Percentiles rank a stretch among this genome's conserved stretches.
Evolutionary conservation across 495 filamentous ascomycete genomes (phyloP).

Genomic region (Penicillium antarcticum): DNA sequence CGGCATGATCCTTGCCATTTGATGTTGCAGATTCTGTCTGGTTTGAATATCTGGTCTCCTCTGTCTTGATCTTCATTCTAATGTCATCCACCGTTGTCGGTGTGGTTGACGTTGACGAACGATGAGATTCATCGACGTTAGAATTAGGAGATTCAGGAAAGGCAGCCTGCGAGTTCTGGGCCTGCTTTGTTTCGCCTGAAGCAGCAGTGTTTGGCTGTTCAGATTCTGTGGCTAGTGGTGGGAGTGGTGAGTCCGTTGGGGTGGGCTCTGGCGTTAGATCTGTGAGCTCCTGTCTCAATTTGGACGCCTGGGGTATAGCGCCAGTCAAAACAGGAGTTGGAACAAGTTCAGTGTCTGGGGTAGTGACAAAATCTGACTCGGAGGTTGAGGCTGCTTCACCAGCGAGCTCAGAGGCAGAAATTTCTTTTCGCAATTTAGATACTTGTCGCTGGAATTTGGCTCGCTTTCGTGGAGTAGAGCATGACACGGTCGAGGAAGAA

Average conservation of each 20-base stretch:
- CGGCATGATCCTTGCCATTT: not conserved
- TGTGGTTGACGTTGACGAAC: constrained; percentile 35
- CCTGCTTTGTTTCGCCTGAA: constrained; percentile 1
- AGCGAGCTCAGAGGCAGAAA: constrained; percentile 31
- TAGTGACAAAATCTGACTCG: constrained; percentile 10
- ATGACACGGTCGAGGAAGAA: constrained; percentile 15
- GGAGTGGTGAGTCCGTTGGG: not conserved
- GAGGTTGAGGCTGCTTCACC: constrained; percentile 14
- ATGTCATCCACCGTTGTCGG: constrained; percentile 36
- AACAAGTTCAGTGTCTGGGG: constrained; percentile 11
- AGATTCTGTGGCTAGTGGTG: constrained; percentile 2
- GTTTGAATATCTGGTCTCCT: constrained; percentile 14
- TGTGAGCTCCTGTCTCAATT: constrained; percentile 17
- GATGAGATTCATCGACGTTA: constrained; percentile 33
- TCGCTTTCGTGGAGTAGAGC: constrained; percentile 35
- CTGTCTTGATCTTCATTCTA: constrained; percentile 24
- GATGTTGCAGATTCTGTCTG: constrained; percentile 2
- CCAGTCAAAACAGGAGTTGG: not conserved
- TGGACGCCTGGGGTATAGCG: constrained; percentile 10
- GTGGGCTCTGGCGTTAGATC: constrained; percentile 4
- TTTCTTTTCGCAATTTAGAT: constrained; percentile 41
- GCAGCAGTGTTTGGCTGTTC: not conserved
- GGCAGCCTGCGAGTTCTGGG: constrained; percentile 1
- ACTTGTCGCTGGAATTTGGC: constrained; percentile 35
- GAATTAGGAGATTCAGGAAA: constrained; percentile 29